A percentile compares a stretch with the other conserved stretches of the same genome.
Evolutionary conservation across 169 alveolate genomes (phyloP).

Genomic region (Plasmodium adleri): DNA sequence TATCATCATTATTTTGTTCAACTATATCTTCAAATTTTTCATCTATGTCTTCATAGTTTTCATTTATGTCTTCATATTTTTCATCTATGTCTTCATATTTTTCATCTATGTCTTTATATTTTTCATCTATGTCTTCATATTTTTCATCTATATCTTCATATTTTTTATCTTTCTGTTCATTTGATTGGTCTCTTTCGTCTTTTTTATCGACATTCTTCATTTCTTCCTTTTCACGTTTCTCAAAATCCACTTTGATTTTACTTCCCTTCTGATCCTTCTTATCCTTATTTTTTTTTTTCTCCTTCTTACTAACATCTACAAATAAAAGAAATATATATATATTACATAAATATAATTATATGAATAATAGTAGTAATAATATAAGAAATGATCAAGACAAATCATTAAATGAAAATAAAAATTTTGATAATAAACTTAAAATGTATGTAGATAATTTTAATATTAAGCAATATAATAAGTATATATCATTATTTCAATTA

Average conservation of each 20-base stretch:
- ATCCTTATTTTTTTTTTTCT: neutral
- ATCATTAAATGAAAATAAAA: slow-evolving; percentile 1
- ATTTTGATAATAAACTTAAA: slow-evolving; percentile 40
- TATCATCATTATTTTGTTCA: neutral
- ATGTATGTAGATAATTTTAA: slow-evolving; percentile 34
- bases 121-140: neutral
- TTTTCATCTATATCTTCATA: neutral
- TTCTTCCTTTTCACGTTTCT: neutral
- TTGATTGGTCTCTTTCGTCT: neutral
- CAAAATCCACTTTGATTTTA: neutral
- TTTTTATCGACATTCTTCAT: neutral
- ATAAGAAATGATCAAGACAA: neutral
- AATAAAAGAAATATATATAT: no score
- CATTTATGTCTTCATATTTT: neutral
- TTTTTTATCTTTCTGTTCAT: neutral
- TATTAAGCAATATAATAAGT: slow-evolving; percentile 50
- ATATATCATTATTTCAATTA: slow-evolving; percentile 73
- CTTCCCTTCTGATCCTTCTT: neutral
- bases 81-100: neutral
- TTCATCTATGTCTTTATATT: neutral
- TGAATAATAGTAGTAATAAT: neutral
- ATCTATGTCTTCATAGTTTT: neutral
- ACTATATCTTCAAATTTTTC: neutral
- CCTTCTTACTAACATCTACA: neutral
- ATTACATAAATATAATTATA: neutral